Conservation (phyloP, 441 rosid genomes). For the Eruca vesicaria region DNA sequence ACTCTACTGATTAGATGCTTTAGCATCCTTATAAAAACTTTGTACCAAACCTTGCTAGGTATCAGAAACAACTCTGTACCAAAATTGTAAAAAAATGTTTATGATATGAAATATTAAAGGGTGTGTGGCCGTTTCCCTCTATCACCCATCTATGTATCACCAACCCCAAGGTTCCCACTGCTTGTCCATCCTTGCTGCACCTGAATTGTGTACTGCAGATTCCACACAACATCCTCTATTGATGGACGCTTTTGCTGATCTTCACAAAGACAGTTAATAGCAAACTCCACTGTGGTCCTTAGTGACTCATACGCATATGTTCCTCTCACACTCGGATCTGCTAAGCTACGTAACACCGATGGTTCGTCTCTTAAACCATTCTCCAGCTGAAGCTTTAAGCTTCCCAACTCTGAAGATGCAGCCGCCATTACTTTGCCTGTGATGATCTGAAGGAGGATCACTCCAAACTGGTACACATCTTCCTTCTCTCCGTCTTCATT, state of each 20-base stretch:
- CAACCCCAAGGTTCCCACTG: slow-evolving; percentile 66
- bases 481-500: slow-evolving; percentile 64
- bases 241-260: slow-evolving; percentile 55
- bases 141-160: slow-evolving; percentile 20
- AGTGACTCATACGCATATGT: slow-evolving; percentile 71
- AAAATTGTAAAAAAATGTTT: neutral
- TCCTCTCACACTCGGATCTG: slow-evolving; percentile 62
- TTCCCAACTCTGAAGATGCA: slow-evolving; percentile 50
- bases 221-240: slow-evolving; percentile 75
- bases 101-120: neutral
- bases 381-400: slow-evolving; percentile 62
- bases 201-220: slow-evolving; percentile 72
- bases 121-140: neutral
- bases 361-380: slow-evolving; percentile 53
- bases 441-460: slow-evolving; percentile 67
- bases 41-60: slow-evolving; percentile 22
- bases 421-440: slow-evolving; percentile 54
- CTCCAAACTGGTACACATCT: slow-evolving; percentile 85
- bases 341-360: slow-evolving; percentile 41
- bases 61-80: neutral
- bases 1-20: slow-evolving; percentile 18
- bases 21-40: slow-evolving; percentile 26
- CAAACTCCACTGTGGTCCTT: slow-evolving; percentile 60
- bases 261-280: slow-evolving; percentile 61
- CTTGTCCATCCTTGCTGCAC: slow-evolving; percentile 80